A percentile compares a stretch with the other conserved stretches of the same genome.
These are phyloP conservation scores for Penicillium manginii DNA, from an alignment of 495 filamentous ascomycete genomes.

Conservation along the genomic window DNA sequence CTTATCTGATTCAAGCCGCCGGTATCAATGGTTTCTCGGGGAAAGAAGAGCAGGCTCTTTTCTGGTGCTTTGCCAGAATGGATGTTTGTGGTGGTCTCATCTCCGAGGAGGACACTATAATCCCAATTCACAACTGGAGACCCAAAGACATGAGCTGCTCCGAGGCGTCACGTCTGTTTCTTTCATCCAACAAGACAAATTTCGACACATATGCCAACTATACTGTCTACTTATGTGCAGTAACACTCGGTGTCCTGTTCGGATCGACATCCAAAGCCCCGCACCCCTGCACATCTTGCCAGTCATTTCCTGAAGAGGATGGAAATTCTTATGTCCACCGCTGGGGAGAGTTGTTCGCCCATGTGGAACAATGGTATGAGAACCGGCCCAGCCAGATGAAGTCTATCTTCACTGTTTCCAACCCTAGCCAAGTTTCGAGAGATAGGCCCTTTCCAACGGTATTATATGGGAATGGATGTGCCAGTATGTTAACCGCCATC, in stretches of 20 bases:
- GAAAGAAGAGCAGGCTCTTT: constrained; percentile 46
- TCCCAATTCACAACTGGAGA: constrained; percentile 38
- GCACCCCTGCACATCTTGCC: constrained; percentile 23
- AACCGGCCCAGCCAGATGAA: constrained; percentile 46
- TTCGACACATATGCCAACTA: constrained; percentile 46
- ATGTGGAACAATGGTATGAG: constrained; percentile 43
- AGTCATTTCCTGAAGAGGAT: constrained; percentile 25
- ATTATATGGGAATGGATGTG: constrained; percentile 44
- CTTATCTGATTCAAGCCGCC: constrained; percentile 43
- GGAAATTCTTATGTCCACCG: constrained; percentile 28
- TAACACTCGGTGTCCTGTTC: constrained; percentile 41
- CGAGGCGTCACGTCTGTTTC: constrained; percentile 31
- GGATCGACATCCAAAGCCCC: constrained; percentile 15
- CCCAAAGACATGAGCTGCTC: constrained; percentile 30
- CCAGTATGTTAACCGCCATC: constrained; percentile 8
- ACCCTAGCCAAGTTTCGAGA: constrained; percentile 13
- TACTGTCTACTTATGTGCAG: constrained; percentile 47
- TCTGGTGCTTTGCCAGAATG: constrained; percentile 55
- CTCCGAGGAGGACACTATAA: constrained; percentile 43
- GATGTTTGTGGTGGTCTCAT: constrained; percentile 51
- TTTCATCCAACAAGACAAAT: constrained; percentile 30
- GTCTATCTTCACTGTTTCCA: constrained; percentile 30
- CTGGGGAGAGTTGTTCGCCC: constrained; percentile 40
- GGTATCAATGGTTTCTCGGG: constrained; percentile 45
- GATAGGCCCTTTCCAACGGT: constrained; percentile 38